Evolutionary conservation across 176 grass and related monocot genomes (phyloP).

Genomic region (Oryza meridionalis): DNA sequence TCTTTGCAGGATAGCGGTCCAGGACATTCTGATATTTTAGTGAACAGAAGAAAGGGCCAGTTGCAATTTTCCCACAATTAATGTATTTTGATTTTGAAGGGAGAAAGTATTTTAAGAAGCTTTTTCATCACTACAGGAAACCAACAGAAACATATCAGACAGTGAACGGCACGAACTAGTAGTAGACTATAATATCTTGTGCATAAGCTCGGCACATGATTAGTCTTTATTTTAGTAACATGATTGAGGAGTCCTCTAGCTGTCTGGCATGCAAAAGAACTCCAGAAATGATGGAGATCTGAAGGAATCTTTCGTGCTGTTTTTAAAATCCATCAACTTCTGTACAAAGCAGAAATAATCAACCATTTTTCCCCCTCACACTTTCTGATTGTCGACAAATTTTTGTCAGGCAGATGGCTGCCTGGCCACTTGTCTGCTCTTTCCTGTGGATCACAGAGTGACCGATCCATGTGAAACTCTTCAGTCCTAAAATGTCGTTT

Average conservation of each 20-base stretch:
- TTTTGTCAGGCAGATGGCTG: background rate
- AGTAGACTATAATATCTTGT: background rate
- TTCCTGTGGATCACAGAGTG: background rate
- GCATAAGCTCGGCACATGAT: background rate
- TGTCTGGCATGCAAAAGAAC: constrained; percentile 22
- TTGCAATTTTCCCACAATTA: background rate
- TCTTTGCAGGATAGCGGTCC: background rate
- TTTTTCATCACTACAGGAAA: background rate
- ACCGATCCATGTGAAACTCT: constrained; percentile 6
- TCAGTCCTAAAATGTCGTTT: background rate
- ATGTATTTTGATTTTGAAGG: too few relatives aligned
- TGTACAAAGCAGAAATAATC: constrained; percentile 26
- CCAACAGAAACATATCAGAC: background rate
- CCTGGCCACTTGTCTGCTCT: background rate
- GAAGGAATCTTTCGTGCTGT: constrained; percentile 10
- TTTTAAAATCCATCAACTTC: background rate
- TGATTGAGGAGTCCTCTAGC: constrained; percentile 4
- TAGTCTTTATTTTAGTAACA: constrained; percentile 13
- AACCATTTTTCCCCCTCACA: background rate
- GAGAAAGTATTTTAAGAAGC: background rate
- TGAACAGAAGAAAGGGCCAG: background rate
- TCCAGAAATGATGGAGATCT: constrained; percentile 55
- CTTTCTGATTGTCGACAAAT: background rate
- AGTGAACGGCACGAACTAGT: background rate
- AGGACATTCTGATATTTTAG: background rate